Base-by-base conservation (phyloP, 2,329 filamentous ascomycete genomes). In the Aspergillus novoparasiticus region DNA sequence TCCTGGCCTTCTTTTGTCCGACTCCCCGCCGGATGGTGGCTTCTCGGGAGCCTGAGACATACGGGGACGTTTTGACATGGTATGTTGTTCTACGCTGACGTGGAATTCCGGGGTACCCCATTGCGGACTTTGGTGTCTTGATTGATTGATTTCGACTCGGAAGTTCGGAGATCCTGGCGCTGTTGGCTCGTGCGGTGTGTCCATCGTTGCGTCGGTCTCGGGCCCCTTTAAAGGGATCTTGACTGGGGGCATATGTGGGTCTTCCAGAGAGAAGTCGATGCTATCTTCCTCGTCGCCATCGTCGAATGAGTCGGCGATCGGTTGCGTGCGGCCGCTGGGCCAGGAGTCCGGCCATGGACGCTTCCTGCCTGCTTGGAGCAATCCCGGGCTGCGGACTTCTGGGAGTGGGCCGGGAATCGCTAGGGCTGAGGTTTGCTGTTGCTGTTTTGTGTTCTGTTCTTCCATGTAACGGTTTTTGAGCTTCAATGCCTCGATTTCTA, bases 401-500 rank as follows among this genome's bases (percentile, higher is more conserved):
- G 73, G 69, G 1, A 77, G 61, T 2, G 64, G 39, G 19, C 57
- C 59, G n/a, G 65, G 62, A 26, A 61, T 57, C 8, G 61, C 60
- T 3, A 58, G 57, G n/a, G 64, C 34, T 12, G 26, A 21, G 46
- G 16, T 54, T 64, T 4, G 58, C 59, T 4, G 59, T 10, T 51
- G 59, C 23, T 68, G 66, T 34, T 41, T 68, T 30, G 66, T 39
- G 9, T 65, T 65, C 41, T 70, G 72, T 54, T 74, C 75, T 45
- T 78, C 76, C 66, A 74, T 66, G 57, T 72, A 74, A 19, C 72
- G 72, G 34, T 74, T 76, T 62, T 73, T 77, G 45, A 77, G 39
- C 45, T 78, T 78, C 61, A 79, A 58, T 0, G 76, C 72, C 61
- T 79, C 76, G 21, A 75, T 78, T 66, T 79, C 75, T 60, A 78